Evolutionary conservation across 2,329 filamentous ascomycete genomes (phyloP).

Genomic region (Keithomyces neogunnii): DNA sequence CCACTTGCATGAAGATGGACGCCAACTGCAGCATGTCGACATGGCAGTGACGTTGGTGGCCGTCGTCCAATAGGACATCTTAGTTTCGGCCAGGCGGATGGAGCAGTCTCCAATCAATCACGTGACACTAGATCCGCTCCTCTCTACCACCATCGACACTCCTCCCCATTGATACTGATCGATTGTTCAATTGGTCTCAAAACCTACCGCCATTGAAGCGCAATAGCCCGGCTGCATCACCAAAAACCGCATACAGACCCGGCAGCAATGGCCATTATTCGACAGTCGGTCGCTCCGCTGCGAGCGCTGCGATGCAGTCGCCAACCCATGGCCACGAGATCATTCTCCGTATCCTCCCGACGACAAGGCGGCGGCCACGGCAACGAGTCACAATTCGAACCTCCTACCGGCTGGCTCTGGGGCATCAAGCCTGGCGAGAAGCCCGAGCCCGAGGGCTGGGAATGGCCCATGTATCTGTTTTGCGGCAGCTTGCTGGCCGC

Average conservation of each 20-base stretch:
- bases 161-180: background rate
- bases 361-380: constrained; percentile 31
- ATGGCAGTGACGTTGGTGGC: constrained; percentile 1
- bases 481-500: constrained; percentile 70
- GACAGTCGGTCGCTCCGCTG: constrained; percentile 27
- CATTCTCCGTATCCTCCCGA: constrained; percentile 37
- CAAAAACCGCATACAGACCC: constrained; percentile 7
- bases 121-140: constrained; percentile 1
- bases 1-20: background rate
- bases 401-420: constrained; percentile 86
- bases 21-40: background rate
- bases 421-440: constrained; percentile 93
- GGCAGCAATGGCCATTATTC: constrained; percentile 25
- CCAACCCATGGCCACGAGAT: constrained; percentile 24
- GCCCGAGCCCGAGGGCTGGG: constrained; percentile 94
- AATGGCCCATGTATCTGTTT: constrained; percentile 75
- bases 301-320: constrained; percentile 29
- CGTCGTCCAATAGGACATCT: background rate
- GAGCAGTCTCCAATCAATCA: background rate
- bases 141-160: background rate
- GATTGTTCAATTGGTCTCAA: background rate
- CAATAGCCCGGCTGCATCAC: constrained; percentile 13
- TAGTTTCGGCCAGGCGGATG: too few relatives aligned
- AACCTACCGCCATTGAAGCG: constrained; percentile 20
- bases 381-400: constrained; percentile 74